phyloP scores from a whole-genome alignment of 306 rosid genomes.

The Rubus idaeus region DNA sequence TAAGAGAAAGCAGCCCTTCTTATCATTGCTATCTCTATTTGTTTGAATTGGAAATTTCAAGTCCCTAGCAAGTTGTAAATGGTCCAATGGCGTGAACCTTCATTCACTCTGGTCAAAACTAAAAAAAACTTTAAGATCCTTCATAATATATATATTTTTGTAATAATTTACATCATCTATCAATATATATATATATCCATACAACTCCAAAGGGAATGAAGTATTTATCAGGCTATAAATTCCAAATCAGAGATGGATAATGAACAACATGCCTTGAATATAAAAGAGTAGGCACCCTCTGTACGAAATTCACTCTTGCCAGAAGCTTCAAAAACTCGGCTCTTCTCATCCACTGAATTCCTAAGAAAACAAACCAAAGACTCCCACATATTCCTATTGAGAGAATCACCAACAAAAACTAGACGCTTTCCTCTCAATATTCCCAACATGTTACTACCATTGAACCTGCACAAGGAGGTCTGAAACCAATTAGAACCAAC shows the following conservation, averaged over 20 bases:
- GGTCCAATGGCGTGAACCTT: background rate
- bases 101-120: background rate
- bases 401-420: slow-evolving; percentile 31
- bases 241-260: slow-evolving; percentile 5
- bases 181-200: background rate
- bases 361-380: slow-evolving; percentile 26
- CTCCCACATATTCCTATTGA: slow-evolving; percentile 34
- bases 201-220: background rate
- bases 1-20: background rate
- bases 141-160: background rate
- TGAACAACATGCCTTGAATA: slow-evolving; percentile 24
- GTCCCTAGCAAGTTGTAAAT: background rate
- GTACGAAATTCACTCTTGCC: slow-evolving; percentile 15
- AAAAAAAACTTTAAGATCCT: background rate
- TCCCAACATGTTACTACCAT: slow-evolving; percentile 23
- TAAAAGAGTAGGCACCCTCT: slow-evolving; percentile 15
- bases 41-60: slow-evolving; percentile 1
- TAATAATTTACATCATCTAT: background rate
- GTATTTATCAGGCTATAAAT: background rate
- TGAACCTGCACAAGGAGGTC: slow-evolving; percentile 20
- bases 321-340: slow-evolving; percentile 23
- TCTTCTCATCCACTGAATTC: slow-evolving; percentile 21
- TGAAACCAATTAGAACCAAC: slow-evolving; percentile 8
- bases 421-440: slow-evolving; percentile 29
- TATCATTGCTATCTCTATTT: background rate